Percentiles rank a stretch among this genome's conserved stretches.
phyloP scores from a whole-genome alignment of 164 flowering plant species.

The Taxillus chinensis region DNA sequence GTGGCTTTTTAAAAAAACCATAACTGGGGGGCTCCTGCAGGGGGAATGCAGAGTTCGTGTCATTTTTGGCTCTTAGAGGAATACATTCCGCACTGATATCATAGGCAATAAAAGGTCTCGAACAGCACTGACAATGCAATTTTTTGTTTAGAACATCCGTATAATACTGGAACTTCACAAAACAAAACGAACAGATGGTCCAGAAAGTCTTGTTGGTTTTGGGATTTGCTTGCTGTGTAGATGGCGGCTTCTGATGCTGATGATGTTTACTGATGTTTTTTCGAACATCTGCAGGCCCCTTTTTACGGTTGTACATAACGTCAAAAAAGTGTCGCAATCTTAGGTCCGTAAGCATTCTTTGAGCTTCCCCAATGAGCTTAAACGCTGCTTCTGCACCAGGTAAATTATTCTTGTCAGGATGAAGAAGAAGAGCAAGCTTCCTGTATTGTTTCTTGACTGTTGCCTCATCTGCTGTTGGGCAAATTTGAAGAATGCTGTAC shows the following conservation, averaged over 20 bases:
- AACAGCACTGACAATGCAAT: constrained; percentile 24
- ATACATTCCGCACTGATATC: constrained; percentile 17
- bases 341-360: constrained; percentile 42
- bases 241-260: constrained; percentile 14
- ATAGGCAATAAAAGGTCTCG: constrained; percentile 19
- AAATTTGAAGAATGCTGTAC: constrained; percentile 71
- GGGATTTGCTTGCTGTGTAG: constrained; percentile 9
- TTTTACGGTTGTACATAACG: constrained; percentile 26
- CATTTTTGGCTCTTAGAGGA: constrained; percentile 10
- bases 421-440: constrained; percentile 66
- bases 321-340: constrained; percentile 38
- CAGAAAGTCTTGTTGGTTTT: constrained; percentile 20
- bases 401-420: constrained; percentile 84
- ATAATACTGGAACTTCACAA: constrained; percentile 23
- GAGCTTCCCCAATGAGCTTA: constrained; percentile 73
- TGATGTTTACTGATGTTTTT: constrained; percentile 9
- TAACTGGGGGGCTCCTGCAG: constrained; percentile 9
- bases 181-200: constrained; percentile 30
- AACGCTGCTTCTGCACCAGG: constrained; percentile 88
- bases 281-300: constrained; percentile 4
- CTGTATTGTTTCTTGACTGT: constrained; percentile 66
- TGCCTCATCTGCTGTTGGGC: constrained; percentile 51
- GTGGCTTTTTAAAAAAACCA: no score
- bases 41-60: constrained; percentile 10
- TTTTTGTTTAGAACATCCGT: constrained; percentile 12